phyloP scores from a whole-genome alignment of 2,329 filamentous ascomycete species.

The Ophiostoma sp. region DNA sequence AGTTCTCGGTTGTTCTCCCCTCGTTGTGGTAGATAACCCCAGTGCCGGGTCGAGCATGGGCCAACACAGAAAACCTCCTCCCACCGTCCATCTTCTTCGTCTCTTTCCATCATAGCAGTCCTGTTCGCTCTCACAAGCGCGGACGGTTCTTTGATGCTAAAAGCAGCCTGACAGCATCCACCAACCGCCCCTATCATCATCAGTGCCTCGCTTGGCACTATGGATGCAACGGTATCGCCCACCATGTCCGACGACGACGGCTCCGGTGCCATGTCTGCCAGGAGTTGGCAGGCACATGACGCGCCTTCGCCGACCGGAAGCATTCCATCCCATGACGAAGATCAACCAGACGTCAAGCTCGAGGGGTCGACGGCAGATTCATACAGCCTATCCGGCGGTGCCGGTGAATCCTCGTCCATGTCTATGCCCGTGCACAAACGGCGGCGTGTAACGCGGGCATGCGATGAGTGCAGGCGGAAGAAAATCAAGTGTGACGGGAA shows the following conservation, averaged over 20 bases:
- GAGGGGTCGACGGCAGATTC: conserved; percentile 20
- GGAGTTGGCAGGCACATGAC: conserved; percentile 24
- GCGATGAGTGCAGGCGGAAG: conserved; percentile 76
- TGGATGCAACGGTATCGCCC: conserved; percentile 20
- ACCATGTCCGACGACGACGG: conserved; percentile 23
- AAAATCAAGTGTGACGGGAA: conserved; percentile 87
- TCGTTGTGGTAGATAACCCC: background rate
- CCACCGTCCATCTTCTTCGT: background rate
- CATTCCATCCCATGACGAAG: conserved; percentile 17
- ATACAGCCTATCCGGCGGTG: conserved; percentile 5
- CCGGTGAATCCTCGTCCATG: conserved; percentile 37
- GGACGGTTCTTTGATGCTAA: too few species aligned
- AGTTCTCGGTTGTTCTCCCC: background rate
- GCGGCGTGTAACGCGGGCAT: conserved; percentile 71
- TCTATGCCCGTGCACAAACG: conserved; percentile 62
- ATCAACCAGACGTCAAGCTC: conserved; percentile 19
- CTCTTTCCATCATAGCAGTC: background rate
- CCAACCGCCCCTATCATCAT: too few species aligned
- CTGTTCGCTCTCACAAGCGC: background rate
- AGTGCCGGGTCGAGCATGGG: background rate
- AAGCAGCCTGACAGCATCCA: background rate
- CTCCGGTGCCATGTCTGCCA: conserved; percentile 18
- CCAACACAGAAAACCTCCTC: background rate
- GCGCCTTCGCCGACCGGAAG: conserved; percentile 18
- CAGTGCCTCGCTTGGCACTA: background rate